These are phyloP conservation scores for Fistulinella prunicolor DNA, from an alignment of 768 basidiomycete genomes.

Conservation along the genomic window DNA sequence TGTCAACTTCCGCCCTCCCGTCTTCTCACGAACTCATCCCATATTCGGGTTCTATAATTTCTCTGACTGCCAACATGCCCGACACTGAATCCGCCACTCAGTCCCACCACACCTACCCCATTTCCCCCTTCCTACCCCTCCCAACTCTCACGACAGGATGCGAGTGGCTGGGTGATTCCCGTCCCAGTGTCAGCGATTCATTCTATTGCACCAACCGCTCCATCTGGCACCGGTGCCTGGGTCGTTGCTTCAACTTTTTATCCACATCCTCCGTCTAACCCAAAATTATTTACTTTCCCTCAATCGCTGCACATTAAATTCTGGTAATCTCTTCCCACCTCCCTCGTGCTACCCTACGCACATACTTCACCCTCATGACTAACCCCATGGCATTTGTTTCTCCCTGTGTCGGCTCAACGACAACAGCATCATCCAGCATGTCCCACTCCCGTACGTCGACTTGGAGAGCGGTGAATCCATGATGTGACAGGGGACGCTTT, in stretches of 20 bases:
- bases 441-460: conserved; percentile 66
- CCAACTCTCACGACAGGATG: conserved; percentile 39
- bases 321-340: too few relatives aligned
- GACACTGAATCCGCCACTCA: not conserved
- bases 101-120: conserved; percentile 38
- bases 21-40: conserved; percentile 14
- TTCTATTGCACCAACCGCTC: too few relatives aligned
- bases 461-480: conserved; percentile 67
- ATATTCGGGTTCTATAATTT: not conserved
- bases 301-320: too few relatives aligned
- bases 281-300: too few relatives aligned
- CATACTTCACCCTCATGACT: too few relatives aligned
- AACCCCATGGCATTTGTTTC: conserved; percentile 41
- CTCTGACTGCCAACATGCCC: not conserved
- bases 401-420: conserved; percentile 54
- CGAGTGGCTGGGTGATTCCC: too few relatives aligned
- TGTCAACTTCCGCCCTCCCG: not conserved
- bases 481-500: conserved; percentile 5
- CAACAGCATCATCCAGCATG: conserved; percentile 59
- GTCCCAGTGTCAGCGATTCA: too few relatives aligned
- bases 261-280: too few relatives aligned
- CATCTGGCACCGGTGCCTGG: too few relatives aligned
- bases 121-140: conserved; percentile 39
- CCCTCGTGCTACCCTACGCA: too few relatives aligned
- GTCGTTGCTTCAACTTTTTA: too few relatives aligned